Percentiles rank a stretch among this genome's conserved stretches.
These are phyloP conservation scores for Zygosaccharomyces pseudorouxii DNA, from an alignment of 805 yeast genomes.

Conservation along the genomic window DNA sequence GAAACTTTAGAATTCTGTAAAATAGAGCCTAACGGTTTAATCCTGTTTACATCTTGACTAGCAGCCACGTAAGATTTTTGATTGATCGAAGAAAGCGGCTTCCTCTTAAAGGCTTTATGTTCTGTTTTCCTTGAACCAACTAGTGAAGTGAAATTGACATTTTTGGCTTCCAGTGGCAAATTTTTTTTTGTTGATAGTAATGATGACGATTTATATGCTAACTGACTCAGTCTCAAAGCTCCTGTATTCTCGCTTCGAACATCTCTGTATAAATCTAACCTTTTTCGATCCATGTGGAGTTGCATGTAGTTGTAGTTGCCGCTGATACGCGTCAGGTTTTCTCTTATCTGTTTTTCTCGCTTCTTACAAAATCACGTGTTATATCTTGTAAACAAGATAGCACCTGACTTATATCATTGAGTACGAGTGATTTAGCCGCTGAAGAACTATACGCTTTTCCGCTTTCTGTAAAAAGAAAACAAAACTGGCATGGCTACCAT, in stretches of 20 bases:
- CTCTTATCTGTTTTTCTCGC: not conserved
- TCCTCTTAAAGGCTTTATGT: not conserved
- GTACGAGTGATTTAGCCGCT: too few species aligned
- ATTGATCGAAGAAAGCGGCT: not conserved
- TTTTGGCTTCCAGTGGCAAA: not conserved
- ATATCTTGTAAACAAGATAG: too few species aligned
- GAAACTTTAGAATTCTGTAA: not conserved
- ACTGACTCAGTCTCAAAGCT: not conserved
- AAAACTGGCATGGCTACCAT: too few species aligned
- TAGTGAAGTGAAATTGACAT: not conserved
- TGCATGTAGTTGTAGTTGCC: not conserved
- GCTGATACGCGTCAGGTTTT: not conserved
- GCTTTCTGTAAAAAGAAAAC: too few species aligned
- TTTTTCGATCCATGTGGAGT: not conserved
- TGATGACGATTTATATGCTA: not conserved
- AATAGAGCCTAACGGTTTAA: not conserved
- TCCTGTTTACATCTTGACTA: not conserved
- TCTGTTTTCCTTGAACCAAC: not conserved
- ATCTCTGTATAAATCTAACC: not conserved
- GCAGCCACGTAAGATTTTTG: not conserved
- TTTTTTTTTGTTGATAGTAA: too few species aligned
- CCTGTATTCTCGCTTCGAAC: not conserved
- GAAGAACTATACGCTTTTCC: too few species aligned
- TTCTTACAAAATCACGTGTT: too few species aligned
- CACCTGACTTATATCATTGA: too few species aligned